Evolutionary conservation across 345 rosid species (phyloP).

Genomic region (Durio zibethinus): DNA sequence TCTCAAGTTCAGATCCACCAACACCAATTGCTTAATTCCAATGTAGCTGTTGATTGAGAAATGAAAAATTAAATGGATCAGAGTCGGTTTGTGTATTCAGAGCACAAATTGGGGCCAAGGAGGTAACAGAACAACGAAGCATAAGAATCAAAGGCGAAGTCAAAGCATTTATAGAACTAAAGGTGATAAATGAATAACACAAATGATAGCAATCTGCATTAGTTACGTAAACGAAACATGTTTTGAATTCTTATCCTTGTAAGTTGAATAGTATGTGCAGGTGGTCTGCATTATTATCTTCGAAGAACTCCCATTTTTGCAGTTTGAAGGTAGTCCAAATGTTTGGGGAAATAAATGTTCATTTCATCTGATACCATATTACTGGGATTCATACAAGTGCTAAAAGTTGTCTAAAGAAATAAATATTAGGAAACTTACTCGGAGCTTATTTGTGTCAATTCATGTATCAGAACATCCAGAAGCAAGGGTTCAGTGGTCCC

Average conservation of each 20-base stretch:
- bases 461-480: conserved; percentile 77
- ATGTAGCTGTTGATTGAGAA: conserved; percentile 54
- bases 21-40: conserved; percentile 79
- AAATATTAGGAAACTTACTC: conserved; percentile 50
- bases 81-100: neutral
- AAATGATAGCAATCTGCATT: neutral
- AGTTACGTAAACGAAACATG: neutral
- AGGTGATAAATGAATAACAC: neutral
- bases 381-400: neutral
- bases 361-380: neutral
- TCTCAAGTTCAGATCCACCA: conserved; percentile 82
- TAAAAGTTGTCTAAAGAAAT: neutral
- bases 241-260: too few relatives aligned
- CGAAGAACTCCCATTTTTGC: neutral
- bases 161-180: conserved; percentile 4
- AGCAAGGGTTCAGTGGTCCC: conserved; percentile 78
- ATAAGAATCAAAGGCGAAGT: neutral
- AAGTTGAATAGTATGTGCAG: too few relatives aligned
- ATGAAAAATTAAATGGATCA: neutral
- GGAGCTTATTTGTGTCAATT: conserved; percentile 84
- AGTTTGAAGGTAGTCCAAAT: neutral
- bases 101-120: neutral
- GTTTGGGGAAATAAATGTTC: neutral
- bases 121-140: neutral
- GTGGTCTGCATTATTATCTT: neutral